Percentiles rank a stretch among this genome's conserved stretches.
Evolutionary conservation across 345 rosid species (phyloP).

Genomic region (Erodium maritimum): DNA sequence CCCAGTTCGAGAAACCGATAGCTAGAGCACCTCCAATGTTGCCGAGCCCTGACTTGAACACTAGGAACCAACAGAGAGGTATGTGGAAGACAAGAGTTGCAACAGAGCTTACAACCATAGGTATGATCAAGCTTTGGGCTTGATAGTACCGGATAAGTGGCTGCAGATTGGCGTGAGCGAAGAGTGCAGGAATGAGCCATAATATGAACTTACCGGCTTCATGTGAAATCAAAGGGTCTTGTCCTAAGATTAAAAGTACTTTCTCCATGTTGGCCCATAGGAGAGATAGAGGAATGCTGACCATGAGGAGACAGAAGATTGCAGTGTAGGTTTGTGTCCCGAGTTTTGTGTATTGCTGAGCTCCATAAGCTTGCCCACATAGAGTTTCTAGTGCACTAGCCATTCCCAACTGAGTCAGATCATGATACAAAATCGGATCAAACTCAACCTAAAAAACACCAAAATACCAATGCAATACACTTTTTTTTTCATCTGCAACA

Average conservation of each 20-base stretch:
- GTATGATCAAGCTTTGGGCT: constrained; percentile 29
- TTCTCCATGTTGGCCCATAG: constrained; percentile 32
- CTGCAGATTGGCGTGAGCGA: constrained; percentile 32
- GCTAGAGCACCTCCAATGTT: constrained; percentile 32
- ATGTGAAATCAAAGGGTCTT: constrained; percentile 30
- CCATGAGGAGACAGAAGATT: constrained; percentile 20
- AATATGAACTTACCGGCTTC: constrained; percentile 25
- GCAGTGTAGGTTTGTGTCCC: constrained; percentile 32
- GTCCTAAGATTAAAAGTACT: constrained; percentile 28
- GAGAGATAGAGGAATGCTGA: constrained; percentile 28
- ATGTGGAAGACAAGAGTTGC: constrained; percentile 20
- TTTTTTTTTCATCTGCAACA: too few species aligned
- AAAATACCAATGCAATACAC: too few species aligned
- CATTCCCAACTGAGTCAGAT: constrained; percentile 35
- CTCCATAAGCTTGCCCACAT: constrained; percentile 69
- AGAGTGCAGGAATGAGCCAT: constrained; percentile 35
- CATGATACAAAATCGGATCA: too few species aligned
- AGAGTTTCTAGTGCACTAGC: constrained; percentile 69
- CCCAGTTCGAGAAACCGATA: constrained; percentile 26
- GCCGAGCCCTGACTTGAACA: constrained; percentile 20
- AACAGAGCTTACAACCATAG: constrained; percentile 29
- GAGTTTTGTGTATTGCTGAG: constrained; percentile 23
- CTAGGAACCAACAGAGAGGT: constrained; percentile 32
- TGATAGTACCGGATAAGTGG: constrained; percentile 29
- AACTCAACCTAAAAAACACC: background rate